Evolutionary conservation across 2,329 filamentous ascomycete genomes (phyloP).

Genomic region (Aspergillus sclerotialis): DNA sequence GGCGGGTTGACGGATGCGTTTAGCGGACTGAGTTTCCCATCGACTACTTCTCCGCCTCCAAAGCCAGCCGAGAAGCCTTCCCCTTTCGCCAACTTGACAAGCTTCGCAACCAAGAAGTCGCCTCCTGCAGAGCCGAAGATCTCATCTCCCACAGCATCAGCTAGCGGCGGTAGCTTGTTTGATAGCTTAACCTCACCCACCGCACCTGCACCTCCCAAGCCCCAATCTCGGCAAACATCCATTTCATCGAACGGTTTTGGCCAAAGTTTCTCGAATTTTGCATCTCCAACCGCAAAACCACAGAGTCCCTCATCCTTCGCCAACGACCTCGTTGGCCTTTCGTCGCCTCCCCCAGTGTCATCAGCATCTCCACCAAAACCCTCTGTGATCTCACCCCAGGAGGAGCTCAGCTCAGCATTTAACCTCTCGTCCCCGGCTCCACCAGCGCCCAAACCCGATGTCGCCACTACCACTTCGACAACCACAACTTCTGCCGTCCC

Average conservation of each 20-base stretch:
- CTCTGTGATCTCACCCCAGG: conserved; percentile 30
- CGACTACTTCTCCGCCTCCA: conserved; percentile 33
- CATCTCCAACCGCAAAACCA: conserved; percentile 38
- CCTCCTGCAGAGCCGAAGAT: conserved; percentile 40
- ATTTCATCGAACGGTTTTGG: conserved; percentile 54
- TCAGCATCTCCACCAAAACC: conserved; percentile 19
- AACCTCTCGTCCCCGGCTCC: conserved; percentile 55
- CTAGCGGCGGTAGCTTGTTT: conserved; percentile 76
- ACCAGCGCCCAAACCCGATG: conserved; percentile 33
- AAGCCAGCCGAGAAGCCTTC: conserved; percentile 47
- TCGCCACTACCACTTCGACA: conserved; percentile 30
- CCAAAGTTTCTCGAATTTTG: conserved; percentile 60
- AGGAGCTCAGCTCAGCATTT: conserved; percentile 62
- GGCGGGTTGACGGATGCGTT: conserved; percentile 78
- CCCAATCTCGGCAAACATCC: conserved; percentile 40
- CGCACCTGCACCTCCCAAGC: conserved; percentile 40
- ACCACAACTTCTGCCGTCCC: conserved; percentile 39
- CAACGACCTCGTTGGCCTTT: conserved; percentile 76
- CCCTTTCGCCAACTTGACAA: conserved; percentile 58
- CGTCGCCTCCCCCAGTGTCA: conserved; percentile 38
- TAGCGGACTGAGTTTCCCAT: conserved; percentile 58
- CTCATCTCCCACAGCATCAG: conserved; percentile 43
- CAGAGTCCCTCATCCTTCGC: conserved; percentile 50
- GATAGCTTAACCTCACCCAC: conserved; percentile 58
- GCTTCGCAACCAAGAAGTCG: conserved; percentile 43